phyloP scores from a whole-genome alignment of 768 basidiomycete species.

The Leccinum fibrillosum region DNA sequence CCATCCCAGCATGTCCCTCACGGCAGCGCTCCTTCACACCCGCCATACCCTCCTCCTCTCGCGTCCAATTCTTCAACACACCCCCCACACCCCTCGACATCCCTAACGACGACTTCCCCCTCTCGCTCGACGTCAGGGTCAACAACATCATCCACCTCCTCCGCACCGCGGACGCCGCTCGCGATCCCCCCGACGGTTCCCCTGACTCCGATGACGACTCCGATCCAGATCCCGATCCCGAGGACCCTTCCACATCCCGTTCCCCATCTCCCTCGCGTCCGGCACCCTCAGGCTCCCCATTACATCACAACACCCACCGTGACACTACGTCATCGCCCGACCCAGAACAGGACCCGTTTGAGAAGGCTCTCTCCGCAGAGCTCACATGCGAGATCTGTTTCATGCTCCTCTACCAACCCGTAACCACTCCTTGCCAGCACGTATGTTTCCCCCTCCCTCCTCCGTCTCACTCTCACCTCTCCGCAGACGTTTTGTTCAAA shows the following conservation, averaged over 20 bases:
- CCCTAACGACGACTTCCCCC: not conserved
- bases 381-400: slow-evolving; percentile 93
- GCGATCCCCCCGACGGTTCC: slow-evolving; percentile 10
- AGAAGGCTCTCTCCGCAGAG: slow-evolving; percentile 62
- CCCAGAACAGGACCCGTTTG: slow-evolving; percentile 36
- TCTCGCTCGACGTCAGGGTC: slow-evolving; percentile 51
- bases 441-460: slow-evolving; percentile 41
- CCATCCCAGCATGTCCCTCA: slow-evolving; percentile 34
- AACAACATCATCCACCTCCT: slow-evolving; percentile 52
- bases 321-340: slow-evolving; percentile 27
- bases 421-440: slow-evolving; percentile 95
- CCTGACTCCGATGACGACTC: slow-evolving; percentile 31
- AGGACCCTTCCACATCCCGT: slow-evolving; percentile 21
- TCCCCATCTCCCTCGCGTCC: slow-evolving; percentile 1
- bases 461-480: slow-evolving; percentile 9
- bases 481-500: slow-evolving; percentile 82
- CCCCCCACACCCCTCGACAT: slow-evolving; percentile 22
- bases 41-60: slow-evolving; percentile 41
- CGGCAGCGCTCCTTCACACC: slow-evolving; percentile 20
- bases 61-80: slow-evolving; percentile 34
- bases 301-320: slow-evolving; percentile 28
- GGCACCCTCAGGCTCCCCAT: slow-evolving; percentile 8
- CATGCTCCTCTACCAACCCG: slow-evolving; percentile 74
- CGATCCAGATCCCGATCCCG: slow-evolving; percentile 23
- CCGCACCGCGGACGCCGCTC: slow-evolving; percentile 15